Base-by-base conservation (phyloP, 306 rosid species). In the Vachellia collinsii region DNA sequence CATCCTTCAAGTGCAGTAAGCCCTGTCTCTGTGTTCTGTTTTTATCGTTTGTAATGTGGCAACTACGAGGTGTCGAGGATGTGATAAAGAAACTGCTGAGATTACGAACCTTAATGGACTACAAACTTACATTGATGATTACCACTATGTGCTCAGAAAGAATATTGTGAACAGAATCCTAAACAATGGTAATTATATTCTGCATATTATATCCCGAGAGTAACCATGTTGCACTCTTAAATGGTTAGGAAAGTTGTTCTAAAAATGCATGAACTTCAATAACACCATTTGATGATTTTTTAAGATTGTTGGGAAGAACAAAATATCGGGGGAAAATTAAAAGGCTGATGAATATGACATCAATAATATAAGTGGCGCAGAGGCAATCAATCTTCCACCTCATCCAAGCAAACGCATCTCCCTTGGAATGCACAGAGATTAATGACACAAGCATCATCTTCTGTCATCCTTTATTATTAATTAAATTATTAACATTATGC, bases 391-490 rank as follows among this genome's bases (percentile, higher is more conserved):
- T 59, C 17, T 25, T 22, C 64, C 59, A 17, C 23, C 17, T 22
- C 73, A 59, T 79, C 74, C n/a, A 39, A 36, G 54, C 10, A n/a
- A 48, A 62, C 37, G 6, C 89, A 76, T 68, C 36, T 76, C 83
- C 83, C 90, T 39, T 87, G 84, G 86, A 72, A 4, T 82, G 90
- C 93, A 83, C 89, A 86, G 34, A 47, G 8, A 34, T 75, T 84
- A 66, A 88, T 37, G 53, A 14, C 3, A 42, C 36, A 1, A 0
- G 4, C 38, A 61, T 25, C 73, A 20, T 69, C 50, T 42, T 70
- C 16, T 38, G 71, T 73, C 82, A 68, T 82, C 88, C 70, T 70
- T 20, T 69, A 50, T 10, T 11, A 13, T 12, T 70, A 5, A 20
- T 38, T 43, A 17, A 16, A 50, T 16, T 1, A 4, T 36, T 19